These are phyloP conservation scores for Yarrowia sp. DNA, from an alignment of 805 yeast genomes.

Conservation along the genomic window DNA sequence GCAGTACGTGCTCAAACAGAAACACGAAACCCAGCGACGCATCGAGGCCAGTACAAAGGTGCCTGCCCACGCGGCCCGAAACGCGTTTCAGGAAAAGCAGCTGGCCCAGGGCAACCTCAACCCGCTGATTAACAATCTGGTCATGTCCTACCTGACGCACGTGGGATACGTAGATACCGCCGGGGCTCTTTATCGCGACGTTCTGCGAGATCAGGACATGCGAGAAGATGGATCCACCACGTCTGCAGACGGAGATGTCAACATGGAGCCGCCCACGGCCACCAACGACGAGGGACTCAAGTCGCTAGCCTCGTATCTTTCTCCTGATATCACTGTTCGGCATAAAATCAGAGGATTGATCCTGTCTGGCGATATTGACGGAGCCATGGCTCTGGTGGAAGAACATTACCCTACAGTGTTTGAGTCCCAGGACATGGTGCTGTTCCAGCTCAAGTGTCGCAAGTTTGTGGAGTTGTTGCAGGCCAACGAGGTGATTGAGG, in stretches of 20 bases:
- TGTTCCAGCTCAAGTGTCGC: constrained; percentile 55
- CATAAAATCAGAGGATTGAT: constrained; percentile 57
- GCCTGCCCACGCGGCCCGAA: constrained; percentile 41
- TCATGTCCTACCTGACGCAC: constrained; percentile 61
- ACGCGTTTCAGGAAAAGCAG: constrained; percentile 36
- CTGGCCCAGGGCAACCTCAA: constrained; percentile 38
- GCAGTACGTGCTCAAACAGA: constrained; percentile 59
- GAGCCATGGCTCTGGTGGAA: constrained; percentile 53
- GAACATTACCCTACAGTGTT: constrained; percentile 54
- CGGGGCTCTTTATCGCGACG: constrained; percentile 59
- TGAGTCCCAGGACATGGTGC: constrained; percentile 47
- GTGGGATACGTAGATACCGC: constrained; percentile 65
- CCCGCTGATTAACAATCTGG: constrained; percentile 50
- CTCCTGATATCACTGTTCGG: constrained; percentile 53
- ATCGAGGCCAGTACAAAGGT: constrained; percentile 40
- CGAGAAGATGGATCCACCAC: constrained; percentile 37
- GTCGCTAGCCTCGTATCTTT: constrained; percentile 48
- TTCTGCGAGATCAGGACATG: constrained; percentile 48
- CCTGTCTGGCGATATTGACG: constrained; percentile 56
- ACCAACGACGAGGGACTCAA: constrained; percentile 45
- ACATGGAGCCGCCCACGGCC: constrained; percentile 41
- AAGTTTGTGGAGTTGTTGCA: constrained; percentile 55
- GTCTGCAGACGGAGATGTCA: constrained; percentile 39
- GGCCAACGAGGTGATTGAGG: constrained; percentile 47
- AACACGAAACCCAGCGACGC: constrained; percentile 47